These are phyloP conservation scores for Lycium ferocissimum DNA, from an alignment of 257 asterid genomes.

Conservation along the genomic window DNA sequence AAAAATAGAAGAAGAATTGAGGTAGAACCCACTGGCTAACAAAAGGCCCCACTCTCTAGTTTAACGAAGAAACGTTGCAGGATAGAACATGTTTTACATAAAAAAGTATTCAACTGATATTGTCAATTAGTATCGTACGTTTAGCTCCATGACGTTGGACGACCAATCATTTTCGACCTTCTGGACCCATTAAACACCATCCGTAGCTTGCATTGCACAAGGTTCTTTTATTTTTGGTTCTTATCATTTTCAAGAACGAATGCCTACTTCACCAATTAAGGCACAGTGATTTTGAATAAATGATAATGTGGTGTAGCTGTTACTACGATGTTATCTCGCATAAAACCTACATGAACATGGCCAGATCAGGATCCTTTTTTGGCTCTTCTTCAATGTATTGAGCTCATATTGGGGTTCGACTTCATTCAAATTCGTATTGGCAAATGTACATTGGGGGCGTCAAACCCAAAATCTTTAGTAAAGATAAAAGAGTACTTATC, in stretches of 20 bases:
- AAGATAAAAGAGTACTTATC: too few relatives aligned
- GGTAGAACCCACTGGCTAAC: not conserved
- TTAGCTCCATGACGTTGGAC: not conserved
- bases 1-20: not conserved
- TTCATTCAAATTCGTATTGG: too few relatives aligned
- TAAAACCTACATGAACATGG: constrained; percentile 39
- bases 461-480: too few relatives aligned
- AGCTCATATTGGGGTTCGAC: too few relatives aligned
- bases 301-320: constrained; percentile 13
- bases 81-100: not conserved
- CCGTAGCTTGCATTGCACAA: constrained; percentile 29
- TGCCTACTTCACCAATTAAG: not conserved
- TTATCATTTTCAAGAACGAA: not conserved
- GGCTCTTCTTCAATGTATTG: too few relatives aligned
- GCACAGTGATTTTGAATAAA: not conserved
- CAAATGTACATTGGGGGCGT: too few relatives aligned
- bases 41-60: not conserved
- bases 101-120: not conserved
- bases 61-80: not conserved
- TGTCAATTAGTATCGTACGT: constrained; percentile 15
- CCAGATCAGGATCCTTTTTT: constrained; percentile 29
- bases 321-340: not conserved
- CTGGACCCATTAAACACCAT: not conserved
- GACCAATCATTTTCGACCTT: constrained; percentile 8
- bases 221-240: not conserved